A percentile compares a stretch with the other conserved stretches of the same genome.
Conservation (phyloP, 2,329 filamentous ascomycete genomes). For the Fusarium sp. region DNA sequence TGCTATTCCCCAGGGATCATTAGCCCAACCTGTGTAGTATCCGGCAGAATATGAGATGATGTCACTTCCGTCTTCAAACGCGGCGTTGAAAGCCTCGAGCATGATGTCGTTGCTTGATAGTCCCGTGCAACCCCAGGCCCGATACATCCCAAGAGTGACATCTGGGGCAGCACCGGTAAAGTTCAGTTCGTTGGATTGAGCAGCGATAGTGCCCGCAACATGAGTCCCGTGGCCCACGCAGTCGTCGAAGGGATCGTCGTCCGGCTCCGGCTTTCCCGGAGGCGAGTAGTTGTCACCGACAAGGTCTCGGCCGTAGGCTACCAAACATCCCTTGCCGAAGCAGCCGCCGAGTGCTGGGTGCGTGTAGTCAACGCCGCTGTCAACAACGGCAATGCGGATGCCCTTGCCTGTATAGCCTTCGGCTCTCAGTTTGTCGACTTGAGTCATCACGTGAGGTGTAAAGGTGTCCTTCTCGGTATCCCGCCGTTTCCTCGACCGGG, state of each 20-base stretch:
- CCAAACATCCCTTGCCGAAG: constrained; percentile 67
- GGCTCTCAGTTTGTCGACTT: constrained; percentile 61
- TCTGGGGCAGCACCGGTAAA: constrained; percentile 66
- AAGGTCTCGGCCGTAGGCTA: constrained; percentile 65
- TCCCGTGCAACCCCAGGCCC: constrained; percentile 21
- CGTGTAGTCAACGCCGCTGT: constrained; percentile 68
- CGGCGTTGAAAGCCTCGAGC: constrained; percentile 66
- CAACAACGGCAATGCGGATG: constrained; percentile 61
- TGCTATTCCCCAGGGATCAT: not conserved
- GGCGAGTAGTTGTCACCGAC: constrained; percentile 57
- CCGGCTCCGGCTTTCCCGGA: constrained; percentile 47
- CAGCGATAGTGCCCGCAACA: constrained; percentile 55
- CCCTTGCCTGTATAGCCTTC: constrained; percentile 59
- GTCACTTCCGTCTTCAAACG: constrained; percentile 65
- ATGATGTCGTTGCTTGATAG: constrained; percentile 60
- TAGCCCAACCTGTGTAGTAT: not conserved
- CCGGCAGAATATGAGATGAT: constrained; percentile 65
- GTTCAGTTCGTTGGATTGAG: constrained; percentile 60
- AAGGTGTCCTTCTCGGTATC: not conserved
- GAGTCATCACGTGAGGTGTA: constrained; percentile 61
- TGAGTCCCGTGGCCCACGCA: constrained; percentile 65
- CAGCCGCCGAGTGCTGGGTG: constrained; percentile 72
- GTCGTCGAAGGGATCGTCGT: constrained; percentile 57
- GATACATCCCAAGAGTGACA: constrained; percentile 65
- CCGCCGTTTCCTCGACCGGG: not conserved